phyloP scores from a whole-genome alignment of 2,329 filamentous ascomycete genomes.

The Phyllosticta citrichinensis region DNA sequence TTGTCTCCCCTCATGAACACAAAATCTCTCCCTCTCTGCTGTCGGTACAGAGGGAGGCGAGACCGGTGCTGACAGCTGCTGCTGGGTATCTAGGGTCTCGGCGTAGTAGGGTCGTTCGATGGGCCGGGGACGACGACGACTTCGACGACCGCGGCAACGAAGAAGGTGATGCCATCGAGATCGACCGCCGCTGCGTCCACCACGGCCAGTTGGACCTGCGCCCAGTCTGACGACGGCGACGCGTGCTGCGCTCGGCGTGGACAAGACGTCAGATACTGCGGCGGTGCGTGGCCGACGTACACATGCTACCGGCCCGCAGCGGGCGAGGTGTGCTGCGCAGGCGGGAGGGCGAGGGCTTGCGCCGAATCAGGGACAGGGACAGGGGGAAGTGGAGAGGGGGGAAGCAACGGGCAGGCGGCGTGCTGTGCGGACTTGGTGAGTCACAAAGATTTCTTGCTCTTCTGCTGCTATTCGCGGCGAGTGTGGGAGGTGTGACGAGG shows the following conservation, averaged over 20 bases:
- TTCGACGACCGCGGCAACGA: not conserved
- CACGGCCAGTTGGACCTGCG: constrained; percentile 1
- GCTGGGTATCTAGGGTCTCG: not conserved
- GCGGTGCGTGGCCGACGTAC: constrained; percentile 1
- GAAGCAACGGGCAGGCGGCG: not conserved
- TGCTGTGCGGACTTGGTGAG: not conserved
- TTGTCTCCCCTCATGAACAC: too few species aligned
- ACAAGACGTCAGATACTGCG: not conserved
- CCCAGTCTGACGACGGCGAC: not conserved
- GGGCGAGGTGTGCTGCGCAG: constrained; percentile 9
- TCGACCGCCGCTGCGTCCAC: not conserved
- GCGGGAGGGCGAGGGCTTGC: not conserved
- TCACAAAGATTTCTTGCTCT: not conserved
- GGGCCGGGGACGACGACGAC: not conserved
- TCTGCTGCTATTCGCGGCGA: not conserved
- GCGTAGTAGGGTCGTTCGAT: not conserved
- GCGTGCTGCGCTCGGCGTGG: constrained; percentile 7
- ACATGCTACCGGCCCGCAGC: constrained; percentile 4
- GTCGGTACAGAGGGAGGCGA: too few species aligned
- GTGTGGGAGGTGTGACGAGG: not conserved
- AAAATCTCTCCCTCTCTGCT: too few species aligned
- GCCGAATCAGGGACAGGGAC: not conserved
- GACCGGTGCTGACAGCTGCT: not conserved
- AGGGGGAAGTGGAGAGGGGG: not conserved
- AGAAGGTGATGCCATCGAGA: not conserved